Conservation (phyloP, 2,329 filamentous ascomycete species). For the Colletotrichum orchidophilum region DNA sequence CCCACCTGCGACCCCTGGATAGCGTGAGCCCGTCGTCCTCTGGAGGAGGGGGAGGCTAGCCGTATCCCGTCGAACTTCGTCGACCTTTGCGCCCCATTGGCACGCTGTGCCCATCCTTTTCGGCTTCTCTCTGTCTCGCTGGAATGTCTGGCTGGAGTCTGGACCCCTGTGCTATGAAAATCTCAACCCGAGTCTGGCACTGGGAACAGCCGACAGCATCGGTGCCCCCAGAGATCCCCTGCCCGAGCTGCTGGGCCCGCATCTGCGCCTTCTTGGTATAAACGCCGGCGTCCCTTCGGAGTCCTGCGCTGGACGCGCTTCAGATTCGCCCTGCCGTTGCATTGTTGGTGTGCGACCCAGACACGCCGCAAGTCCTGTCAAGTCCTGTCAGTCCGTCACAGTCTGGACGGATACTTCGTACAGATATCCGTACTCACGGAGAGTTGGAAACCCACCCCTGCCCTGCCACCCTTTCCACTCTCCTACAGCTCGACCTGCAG, state of each 20-base stretch:
- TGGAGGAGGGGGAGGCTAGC: neutral
- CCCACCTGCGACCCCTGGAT: neutral
- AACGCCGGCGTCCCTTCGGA: constrained; percentile 26
- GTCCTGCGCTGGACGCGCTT: constrained; percentile 22
- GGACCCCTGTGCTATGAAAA: constrained; percentile 15
- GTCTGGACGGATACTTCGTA: neutral
- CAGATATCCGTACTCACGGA: neutral
- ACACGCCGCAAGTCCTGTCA: neutral
- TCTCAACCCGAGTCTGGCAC: constrained; percentile 7
- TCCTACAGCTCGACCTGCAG: neutral
- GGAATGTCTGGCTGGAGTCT: neutral
- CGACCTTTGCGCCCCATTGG: neutral
- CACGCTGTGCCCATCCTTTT: neutral
- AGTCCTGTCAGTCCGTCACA: neutral
- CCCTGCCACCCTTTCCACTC: constrained; percentile 9
- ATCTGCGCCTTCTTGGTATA: constrained; percentile 31
- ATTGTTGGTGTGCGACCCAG: constrained; percentile 17
- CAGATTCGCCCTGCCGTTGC: constrained; percentile 3
- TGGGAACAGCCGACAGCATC: constrained; percentile 1
- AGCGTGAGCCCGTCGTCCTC: neutral
- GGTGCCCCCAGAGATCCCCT: constrained; percentile 26
- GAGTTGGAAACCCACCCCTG: constrained; percentile 17
- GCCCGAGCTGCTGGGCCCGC: constrained; percentile 22
- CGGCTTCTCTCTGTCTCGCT: neutral
- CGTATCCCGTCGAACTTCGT: neutral